These are phyloP conservation scores for Nasturtium officinale DNA, from an alignment of 345 rosid genomes.

Conservation along the genomic window DNA sequence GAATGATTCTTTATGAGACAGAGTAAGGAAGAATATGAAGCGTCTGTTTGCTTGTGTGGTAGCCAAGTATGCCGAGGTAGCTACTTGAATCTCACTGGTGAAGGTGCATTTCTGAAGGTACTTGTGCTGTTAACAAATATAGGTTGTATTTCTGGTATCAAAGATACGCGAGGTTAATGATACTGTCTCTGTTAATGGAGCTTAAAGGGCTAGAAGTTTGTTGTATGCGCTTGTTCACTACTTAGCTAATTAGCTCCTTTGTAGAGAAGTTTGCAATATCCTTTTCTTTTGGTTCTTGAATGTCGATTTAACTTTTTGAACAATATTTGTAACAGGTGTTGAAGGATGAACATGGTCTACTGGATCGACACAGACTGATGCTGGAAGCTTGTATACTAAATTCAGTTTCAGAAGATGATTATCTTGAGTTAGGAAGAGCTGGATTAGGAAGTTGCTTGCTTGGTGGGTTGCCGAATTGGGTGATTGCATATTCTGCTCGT, in stretches of 20 bases:
- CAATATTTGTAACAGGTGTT: conserved; percentile 60
- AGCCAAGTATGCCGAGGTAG: conserved; percentile 99
- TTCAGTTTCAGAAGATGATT: conserved; percentile 93
- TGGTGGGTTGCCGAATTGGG: conserved; percentile 97
- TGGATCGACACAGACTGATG: conserved; percentile 86
- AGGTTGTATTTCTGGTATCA: conserved; percentile 25
- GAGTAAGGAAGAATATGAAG: conserved; percentile 99
- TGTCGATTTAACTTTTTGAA: neutral
- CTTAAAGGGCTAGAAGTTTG: neutral
- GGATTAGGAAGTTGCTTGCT: conserved; percentile 98
- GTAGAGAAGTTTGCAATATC: neutral
- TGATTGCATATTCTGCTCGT: conserved; percentile 93
- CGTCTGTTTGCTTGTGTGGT: conserved; percentile 99
- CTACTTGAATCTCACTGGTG: conserved; percentile 98
- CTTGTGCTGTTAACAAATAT: conserved; percentile 11
- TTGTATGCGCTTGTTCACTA: conserved; percentile 12
- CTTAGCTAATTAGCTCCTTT: conserved; percentile 22
- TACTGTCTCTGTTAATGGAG: conserved; percentile 8
- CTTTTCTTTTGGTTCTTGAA: conserved; percentile 1
- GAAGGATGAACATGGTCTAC: conserved; percentile 87
- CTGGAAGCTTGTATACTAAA: conserved; percentile 83
- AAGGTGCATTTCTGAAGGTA: conserved; percentile 98
- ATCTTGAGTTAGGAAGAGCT: conserved; percentile 95
- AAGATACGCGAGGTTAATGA: conserved; percentile 18
- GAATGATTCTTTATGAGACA: conserved; percentile 46